Evolutionary conservation across 2,329 filamentous ascomycete genomes (phyloP), one percentile per base, ranked within the genome.

Genomic region (Allantophomopsis cytisporea): DNA sequence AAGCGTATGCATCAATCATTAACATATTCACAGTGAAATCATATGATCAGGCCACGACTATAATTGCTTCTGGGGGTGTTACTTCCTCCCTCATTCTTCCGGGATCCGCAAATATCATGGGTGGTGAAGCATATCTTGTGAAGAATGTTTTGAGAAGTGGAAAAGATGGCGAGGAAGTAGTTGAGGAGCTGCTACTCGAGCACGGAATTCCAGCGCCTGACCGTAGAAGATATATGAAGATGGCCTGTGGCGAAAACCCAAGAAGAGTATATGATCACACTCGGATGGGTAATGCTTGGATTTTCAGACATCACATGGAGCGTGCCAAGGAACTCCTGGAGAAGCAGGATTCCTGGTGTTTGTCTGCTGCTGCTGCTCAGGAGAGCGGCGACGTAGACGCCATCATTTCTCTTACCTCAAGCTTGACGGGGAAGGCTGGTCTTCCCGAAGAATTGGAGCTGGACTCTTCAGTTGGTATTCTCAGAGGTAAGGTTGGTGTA

Each of bases 191-290:
- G 35, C 47, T 64, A 8, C 50, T 65, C 12, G 63, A 65, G 48
- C 53, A 58, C 39, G 60, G 59, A 5, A 40, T 64, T 6, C 53
- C 56, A 1, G 17, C 43, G 11, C 41, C 44, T 7, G 50, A 59
- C 20, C 54, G 60, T 36, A 44, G 51, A 35, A 42, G 53, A 21
- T 65, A 63, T 44, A 59, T 66, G 54, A 66, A 66, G 47, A 62
- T 66, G 57, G 64, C 63, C 1, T 62, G 62, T 43, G 64, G 64
- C 7, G 64, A 66, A 47, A 67, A 66, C 43, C 61, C 62, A n/a
- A 60, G 56, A 41, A 28, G 41, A 0, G 42, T 54, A 1, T 63
- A 64, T 44, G 49, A 49, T 4, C 58, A 63, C 37, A 60, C 55
- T 3, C 55, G 62, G 17, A 60, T 64, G 50, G 62, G 60, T 2